Conservation (phyloP, 768 basidiomycete species). For the Hygrophoropsis aurantiaca region DNA sequence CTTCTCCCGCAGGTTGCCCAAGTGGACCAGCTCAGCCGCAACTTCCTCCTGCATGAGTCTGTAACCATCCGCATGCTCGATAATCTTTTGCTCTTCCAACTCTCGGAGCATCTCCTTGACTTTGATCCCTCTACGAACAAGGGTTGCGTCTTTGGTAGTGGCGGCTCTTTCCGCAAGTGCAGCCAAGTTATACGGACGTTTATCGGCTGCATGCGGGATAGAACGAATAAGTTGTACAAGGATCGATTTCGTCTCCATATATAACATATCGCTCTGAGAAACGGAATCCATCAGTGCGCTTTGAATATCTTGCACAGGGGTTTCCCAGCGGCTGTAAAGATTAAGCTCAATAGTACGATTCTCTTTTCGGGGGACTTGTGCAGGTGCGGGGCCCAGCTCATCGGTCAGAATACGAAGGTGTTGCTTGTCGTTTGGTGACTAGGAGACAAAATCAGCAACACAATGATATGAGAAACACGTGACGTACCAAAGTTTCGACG, state of each 20-base stretch:
- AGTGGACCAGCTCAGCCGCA: slow-evolving; percentile 88
- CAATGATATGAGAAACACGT: background rate
- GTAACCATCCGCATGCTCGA: slow-evolving; percentile 81
- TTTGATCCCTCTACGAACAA: slow-evolving; percentile 97
- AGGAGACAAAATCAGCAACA: slow-evolving; percentile 4
- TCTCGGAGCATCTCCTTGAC: slow-evolving; percentile 99
- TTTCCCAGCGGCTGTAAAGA: slow-evolving; percentile 98
- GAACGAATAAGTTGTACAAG: slow-evolving; percentile 97
- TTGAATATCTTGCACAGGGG: slow-evolving; percentile 96
- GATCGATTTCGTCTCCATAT: slow-evolving; percentile 99
- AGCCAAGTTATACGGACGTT: slow-evolving; percentile 85
- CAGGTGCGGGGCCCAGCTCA: slow-evolving; percentile 89
- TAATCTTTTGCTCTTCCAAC: slow-evolving; percentile 85
- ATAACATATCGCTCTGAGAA: slow-evolving; percentile 96
- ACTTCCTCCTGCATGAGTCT: slow-evolving; percentile 98
- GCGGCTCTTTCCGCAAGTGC: slow-evolving; percentile 93
- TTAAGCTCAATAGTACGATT: slow-evolving; percentile 91
- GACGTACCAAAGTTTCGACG: slow-evolving; percentile 85
- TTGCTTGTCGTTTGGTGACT: slow-evolving; percentile 98
- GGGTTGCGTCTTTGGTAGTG: slow-evolving; percentile 93
- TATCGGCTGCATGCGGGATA: slow-evolving; percentile 79
- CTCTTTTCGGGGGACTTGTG: slow-evolving; percentile 97
- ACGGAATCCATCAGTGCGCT: slow-evolving; percentile 96
- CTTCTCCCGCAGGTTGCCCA: slow-evolving; percentile 96
- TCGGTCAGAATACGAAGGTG: slow-evolving; percentile 96